Base-by-base conservation (phyloP, 208 protist genomes). In the Crithidia sp. region DNA sequence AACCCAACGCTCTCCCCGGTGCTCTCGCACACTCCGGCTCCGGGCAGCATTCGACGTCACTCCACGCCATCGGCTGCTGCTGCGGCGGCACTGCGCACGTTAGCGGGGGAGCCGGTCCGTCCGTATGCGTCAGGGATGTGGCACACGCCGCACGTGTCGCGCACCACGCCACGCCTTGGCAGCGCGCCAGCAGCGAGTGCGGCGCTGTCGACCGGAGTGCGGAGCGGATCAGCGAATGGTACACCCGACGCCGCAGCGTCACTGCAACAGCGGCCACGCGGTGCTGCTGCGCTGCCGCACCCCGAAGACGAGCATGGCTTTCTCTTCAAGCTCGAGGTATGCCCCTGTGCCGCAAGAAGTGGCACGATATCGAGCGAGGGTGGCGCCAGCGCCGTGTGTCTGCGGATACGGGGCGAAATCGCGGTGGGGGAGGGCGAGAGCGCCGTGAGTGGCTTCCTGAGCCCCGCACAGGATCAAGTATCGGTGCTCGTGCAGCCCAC, bases 261-360 rank as follows among this genome's bases (percentile, higher is more conserved):
- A 28, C 28, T 28, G 28, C 28, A 28, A 28, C 28, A 28, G 28
- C 28, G 28, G 28, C 28, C 28, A 28, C 28, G 28, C 28, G 28
- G 28, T 28, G 28, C 28, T 28, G 28, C 28, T 28, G 28, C 28
- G 28, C 28, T 28, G 28, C 28, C 28, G 28, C 28, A 28, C 28
- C 28, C 28, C 28, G 28, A 28, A 28, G 28, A 28, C 28, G 28
- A 28, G 28, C 63, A 69, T 7, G 74, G 74, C 8, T 79, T 69
- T 64, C 4, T 79, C 2, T 79, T 79, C 37, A 59, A 39, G 28
- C 57, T 79, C 37, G 67, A 79, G 44, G 50, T 79, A 60, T 70
- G 67, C 39, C 61, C 74, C 17, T 65, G 59, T 5, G 67, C 50
- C 5, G 54, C 14, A 8, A 45, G 40, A 9, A 55, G 36, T n/a